These are phyloP conservation scores for Fragosphaeria purpurea DNA, from an alignment of 2,329 filamentous ascomycete genomes.

Conservation along the genomic window DNA sequence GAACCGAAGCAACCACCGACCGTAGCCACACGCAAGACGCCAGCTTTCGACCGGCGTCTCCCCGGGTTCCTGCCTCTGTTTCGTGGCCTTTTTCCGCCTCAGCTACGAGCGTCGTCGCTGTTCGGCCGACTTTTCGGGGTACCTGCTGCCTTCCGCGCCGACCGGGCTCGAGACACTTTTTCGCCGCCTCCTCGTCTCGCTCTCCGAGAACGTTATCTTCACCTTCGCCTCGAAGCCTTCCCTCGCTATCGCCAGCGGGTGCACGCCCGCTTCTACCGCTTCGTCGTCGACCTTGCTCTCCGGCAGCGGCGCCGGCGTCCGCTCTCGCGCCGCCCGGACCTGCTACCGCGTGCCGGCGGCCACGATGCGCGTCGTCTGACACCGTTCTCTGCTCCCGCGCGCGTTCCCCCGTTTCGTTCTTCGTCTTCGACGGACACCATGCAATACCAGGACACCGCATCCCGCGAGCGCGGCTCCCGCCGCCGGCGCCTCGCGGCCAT, in stretches of 20 bases:
- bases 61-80: background rate
- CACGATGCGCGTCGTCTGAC: too few species aligned
- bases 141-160: constrained; percentile 1
- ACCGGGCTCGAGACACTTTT: background rate
- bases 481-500: constrained; percentile 65
- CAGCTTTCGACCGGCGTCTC: background rate
- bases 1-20: background rate
- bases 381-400: too few species aligned
- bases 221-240: constrained; percentile 65
- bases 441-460: constrained; percentile 18
- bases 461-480: constrained; percentile 56
- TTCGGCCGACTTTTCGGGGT: background rate
- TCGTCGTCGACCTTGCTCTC: constrained; percentile 55
- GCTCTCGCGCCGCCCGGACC: constrained; percentile 25
- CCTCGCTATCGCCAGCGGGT: constrained; percentile 59
- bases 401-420: too few species aligned
- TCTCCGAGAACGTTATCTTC: constrained; percentile 56
- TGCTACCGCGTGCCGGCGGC: constrained; percentile 21
- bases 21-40: background rate
- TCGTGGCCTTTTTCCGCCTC: too few species aligned
- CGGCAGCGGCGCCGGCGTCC: constrained; percentile 36
- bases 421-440: background rate
- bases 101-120: background rate
- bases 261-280: constrained; percentile 68
- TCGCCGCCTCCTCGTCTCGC: background rate